Evolutionary conservation across 345 rosid species (phyloP), one percentile per base, ranked within the genome.

Genomic region (Aquilaria yunnanensis): DNA sequence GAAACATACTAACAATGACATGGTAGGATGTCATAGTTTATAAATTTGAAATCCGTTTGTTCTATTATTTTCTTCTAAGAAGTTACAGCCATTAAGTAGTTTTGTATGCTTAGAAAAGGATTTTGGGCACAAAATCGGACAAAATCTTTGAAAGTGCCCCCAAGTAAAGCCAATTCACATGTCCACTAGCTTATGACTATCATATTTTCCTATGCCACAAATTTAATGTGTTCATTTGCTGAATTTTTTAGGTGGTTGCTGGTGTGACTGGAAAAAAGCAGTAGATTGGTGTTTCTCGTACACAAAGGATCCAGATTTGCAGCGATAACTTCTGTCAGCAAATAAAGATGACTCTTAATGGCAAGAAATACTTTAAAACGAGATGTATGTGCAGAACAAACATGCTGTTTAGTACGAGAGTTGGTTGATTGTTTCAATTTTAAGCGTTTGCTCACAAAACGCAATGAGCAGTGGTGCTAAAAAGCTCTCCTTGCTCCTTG

Each of bases 231-330:
- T n/a, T 53, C 60, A 61, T 49, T 10, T 60, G 64, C 48, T 37
- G 58, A 56, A 23, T 63, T 52, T 66, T 62, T 72, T 80, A 92
- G 96, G 93, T 87, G 55, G 80, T 89, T 65, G 93, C 91, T 12
- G 96, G 96, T 37, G 85, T 87, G 76, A 84, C 90, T 41, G 92
- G 98, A 60, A 92, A 92, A 80, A 81, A 75, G 66, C 72, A 82
- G 67, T 63, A 53, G 31, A 83, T 72, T 77, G 51, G 23, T 57
- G 61, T 55, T 57, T 62, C 23, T 29, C 32, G 7, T 56, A 70
- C 10, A 62, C 45, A 55, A 66, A 48, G 14, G 52, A 2, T 58
- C 45, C 69, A 51, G 31, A 29, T 57, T 60, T 50, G 41, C 62
- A 68, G 53, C 13, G 23, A 68, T 62, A 55, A 41, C 61, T 60